Base-by-base conservation (phyloP, 345 rosid species). In the Bruguiera gymnorhiza region DNA sequence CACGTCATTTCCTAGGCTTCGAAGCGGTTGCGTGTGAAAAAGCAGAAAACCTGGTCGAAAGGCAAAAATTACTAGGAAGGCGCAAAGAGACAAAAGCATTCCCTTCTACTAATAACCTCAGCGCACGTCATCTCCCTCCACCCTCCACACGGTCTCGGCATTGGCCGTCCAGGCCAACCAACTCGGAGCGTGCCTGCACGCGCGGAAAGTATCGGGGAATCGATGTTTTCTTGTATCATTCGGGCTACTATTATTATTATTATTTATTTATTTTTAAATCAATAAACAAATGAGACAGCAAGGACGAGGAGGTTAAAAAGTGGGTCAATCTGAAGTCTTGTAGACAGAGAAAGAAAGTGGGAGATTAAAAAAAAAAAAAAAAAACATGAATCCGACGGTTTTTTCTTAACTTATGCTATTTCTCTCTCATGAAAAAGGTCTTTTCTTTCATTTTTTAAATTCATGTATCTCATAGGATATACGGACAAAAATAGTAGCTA, bases 1-100 rank as follows among this genome's bases (percentile, higher is more conserved):
- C 29, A 27, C 29, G 29, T 2, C 29, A 27, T 27, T 27, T 27
- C 29, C 29, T 1, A 27, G 73, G 72, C 72, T 76, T 76, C 76
- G 75, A 78, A 78, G 84, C 68, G 76, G 66, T 76, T 76, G 85
- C 75, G 81, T 84, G 83, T 81, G 82, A 79, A 84, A 81, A 81
- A 77, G 83, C 74, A 72, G 61, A 74, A 72, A 79, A 71, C 76
- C 2, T 76, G 65, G 83, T 73, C 76, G 81, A 73, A 74, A 73
- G 34, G 50, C 70, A 63, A 62, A 37, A 31, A 56, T 43, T 43
- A 3, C 50, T 13, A 11, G 48, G 48, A 39, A 10, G 50, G 50
- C 4, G 5, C 48, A 43, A 11, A 43, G 13, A 13, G 18, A 15
- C 37, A 34, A 34, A 34, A 34, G 37, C 37, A 9, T 34, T 1